Percentiles rank a stretch among this genome's conserved stretches.
These are phyloP conservation scores for Ascobolus immersus DNA, from an alignment of 495 filamentous ascomycete genomes.

Conservation along the genomic window DNA sequence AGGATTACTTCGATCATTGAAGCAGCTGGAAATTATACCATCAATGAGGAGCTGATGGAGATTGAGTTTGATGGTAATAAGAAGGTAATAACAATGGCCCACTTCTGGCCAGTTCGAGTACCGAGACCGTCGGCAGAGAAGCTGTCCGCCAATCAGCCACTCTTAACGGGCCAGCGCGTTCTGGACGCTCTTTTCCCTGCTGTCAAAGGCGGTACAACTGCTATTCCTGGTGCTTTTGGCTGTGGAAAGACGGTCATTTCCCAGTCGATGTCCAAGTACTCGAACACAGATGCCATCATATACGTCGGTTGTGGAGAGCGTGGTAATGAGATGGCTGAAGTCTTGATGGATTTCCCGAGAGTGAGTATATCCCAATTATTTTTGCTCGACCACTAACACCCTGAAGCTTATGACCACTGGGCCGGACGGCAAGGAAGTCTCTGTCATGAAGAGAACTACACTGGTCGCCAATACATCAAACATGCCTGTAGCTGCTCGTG, in stretches of 20 bases:
- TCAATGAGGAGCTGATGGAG: slow-evolving; percentile 83
- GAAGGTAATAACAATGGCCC: slow-evolving; percentile 87
- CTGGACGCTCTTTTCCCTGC: slow-evolving; percentile 93
- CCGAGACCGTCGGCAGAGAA: slow-evolving; percentile 77
- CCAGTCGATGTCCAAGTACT: slow-evolving; percentile 96
- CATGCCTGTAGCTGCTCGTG: slow-evolving; percentile 96
- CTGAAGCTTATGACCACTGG: slow-evolving; percentile 38
- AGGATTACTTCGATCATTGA: slow-evolving; percentile 74
- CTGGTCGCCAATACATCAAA: slow-evolving; percentile 98
- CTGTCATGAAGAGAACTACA: slow-evolving; percentile 99
- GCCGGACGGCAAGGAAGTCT: slow-evolving; percentile 73
- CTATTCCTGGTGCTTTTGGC: slow-evolving; percentile 94
- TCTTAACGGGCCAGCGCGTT: slow-evolving; percentile 90
- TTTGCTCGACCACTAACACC: neutral
- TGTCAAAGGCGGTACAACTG: slow-evolving; percentile 90
- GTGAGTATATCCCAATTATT: slow-evolving; percentile 17
- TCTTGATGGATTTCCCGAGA: slow-evolving; percentile 97
- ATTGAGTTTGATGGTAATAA: slow-evolving; percentile 93
- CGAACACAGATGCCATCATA: slow-evolving; percentile 95
- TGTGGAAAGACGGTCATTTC: slow-evolving; percentile 99
- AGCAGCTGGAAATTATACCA: slow-evolving; percentile 78
- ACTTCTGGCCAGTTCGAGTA: slow-evolving; percentile 95
- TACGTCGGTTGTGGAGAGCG: slow-evolving; percentile 97
- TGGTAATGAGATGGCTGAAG: slow-evolving; percentile 98
- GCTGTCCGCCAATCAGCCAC: slow-evolving; percentile 59